Base-by-base conservation (phyloP, 345 rosid genomes). In the Erodium maritimum region DNA sequence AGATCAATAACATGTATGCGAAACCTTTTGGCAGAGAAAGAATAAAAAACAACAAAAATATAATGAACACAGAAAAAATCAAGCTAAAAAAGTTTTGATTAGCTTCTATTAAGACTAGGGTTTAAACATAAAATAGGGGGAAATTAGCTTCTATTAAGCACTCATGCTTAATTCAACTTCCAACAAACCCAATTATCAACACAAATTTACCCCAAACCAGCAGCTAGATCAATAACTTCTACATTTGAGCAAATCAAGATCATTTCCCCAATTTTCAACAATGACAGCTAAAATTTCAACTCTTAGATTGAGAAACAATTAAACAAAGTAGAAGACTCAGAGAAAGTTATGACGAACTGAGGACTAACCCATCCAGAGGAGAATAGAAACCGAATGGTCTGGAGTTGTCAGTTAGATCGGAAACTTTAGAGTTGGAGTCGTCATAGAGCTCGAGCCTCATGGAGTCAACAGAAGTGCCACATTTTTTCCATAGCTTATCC, bases 401-500 rank as follows among this genome's bases (percentile, higher is more conserved):
- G 11, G 84, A 61, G 69, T 77, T 57, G 24, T 91, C 90, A 50
- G 54, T 70, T 37, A 88, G 74, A 54, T 65, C 69, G 2, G 77
- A 67, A 68, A 88, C 66, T 71, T 86, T 91, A 51, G 73, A 67
- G 66, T 76, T 79, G 60, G 78, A n/a, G 9, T 86, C 94, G 59
- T 91, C 98, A 57, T 83, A 86, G 5, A 91, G 95, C 77, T 88
- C 89, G 50, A 88, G 63, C 23, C 72, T 51, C 96, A 91, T 91
- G 6, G 87, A 79, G 57, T 69, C 71, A 55, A 86, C 85, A 5
- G 91, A 80, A 17, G 95, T 84, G 6, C 95, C 95, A 42, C 93
- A 91, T 83, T 91, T 86, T 17, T 62, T 84, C 98, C 95, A 84
- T 37, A 91, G 77, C 83, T 91, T 91, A 1, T 88, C 98, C 63